phyloP scores from a whole-genome alignment of 768 basidiomycete species.

The Panus rudis region DNA sequence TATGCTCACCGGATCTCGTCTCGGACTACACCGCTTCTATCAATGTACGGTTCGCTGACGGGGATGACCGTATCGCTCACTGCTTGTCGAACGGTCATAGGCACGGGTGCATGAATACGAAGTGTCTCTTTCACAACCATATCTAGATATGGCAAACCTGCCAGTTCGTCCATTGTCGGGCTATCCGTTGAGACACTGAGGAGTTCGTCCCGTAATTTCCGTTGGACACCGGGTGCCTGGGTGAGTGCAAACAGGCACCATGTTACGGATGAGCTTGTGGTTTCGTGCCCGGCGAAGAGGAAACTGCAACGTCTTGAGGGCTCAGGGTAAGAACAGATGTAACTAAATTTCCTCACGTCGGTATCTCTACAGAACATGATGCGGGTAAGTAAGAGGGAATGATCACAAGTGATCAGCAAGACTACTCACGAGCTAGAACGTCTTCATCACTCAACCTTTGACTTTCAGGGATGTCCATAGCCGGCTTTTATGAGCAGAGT shows the following conservation, averaged over 20 bases:
- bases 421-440: conserved; percentile 44
- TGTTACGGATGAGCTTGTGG: conserved; percentile 29
- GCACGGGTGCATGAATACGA: conserved; percentile 48
- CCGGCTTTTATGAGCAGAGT: conserved; percentile 53
- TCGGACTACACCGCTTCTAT: conserved; percentile 11
- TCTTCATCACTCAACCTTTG: conserved; percentile 58
- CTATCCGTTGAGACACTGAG: conserved; percentile 40
- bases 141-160: conserved; percentile 65
- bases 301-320: conserved; percentile 6
- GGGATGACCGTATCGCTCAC: conserved; percentile 45
- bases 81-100: conserved; percentile 39
- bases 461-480: conserved; percentile 45
- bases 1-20: conserved; percentile 23
- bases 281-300: conserved; percentile 35
- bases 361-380: conserved; percentile 4
- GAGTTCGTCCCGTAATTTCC: conserved; percentile 34
- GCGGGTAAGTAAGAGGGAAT: not conserved
- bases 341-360: not conserved
- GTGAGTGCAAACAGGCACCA: conserved; percentile 35
- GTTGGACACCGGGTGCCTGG: conserved; percentile 29
- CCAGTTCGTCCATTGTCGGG: conserved; percentile 65
- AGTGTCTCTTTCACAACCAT: conserved; percentile 53
- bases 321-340: not conserved
- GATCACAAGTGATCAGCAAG: not conserved
- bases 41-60: conserved; percentile 26